Percentiles rank a stretch among this genome's conserved stretches.
Conservation (phyloP, 2,329 filamentous ascomycete species). For the Tolypocladium inflatum region DNA sequence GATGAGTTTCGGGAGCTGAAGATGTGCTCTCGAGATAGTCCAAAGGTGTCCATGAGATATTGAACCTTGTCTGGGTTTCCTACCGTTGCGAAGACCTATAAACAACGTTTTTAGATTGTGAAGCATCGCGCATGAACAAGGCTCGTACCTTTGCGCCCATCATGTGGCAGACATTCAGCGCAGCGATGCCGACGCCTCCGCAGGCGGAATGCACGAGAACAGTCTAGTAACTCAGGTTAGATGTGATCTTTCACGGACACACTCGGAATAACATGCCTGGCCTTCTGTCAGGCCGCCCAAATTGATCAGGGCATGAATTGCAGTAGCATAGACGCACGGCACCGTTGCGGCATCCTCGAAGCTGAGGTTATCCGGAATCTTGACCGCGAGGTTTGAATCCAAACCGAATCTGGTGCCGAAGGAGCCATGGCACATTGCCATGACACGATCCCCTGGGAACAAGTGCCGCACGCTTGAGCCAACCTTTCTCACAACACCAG, state of each 20-base stretch:
- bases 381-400: slow-evolving; percentile 7
- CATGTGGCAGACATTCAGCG: slow-evolving; percentile 15
- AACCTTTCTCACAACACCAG: slow-evolving; percentile 11
- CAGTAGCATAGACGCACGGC: slow-evolving; percentile 22
- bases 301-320: slow-evolving; percentile 8
- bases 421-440: slow-evolving; percentile 9
- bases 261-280: slow-evolving; percentile 2
- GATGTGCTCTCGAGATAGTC: slow-evolving; percentile 15
- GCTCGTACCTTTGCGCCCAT: slow-evolving; percentile 10
- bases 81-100: slow-evolving; percentile 14
- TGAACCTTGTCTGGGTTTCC: slow-evolving; percentile 17
- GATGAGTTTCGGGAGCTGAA: slow-evolving; percentile 20
- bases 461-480: slow-evolving; percentile 10
- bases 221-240: slow-evolving; percentile 3
- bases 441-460: slow-evolving; percentile 24
- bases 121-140: not conserved
- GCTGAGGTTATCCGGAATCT: slow-evolving; percentile 21
- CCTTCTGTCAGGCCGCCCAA: slow-evolving; percentile 4
- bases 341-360: slow-evolving; percentile 24
- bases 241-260: not conserved
- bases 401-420: slow-evolving; percentile 17
- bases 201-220: slow-evolving; percentile 22
- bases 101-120: not conserved
- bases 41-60: slow-evolving; percentile 12
- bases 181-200: slow-evolving; percentile 20